Percentiles rank a stretch among this genome's conserved stretches.
These are phyloP conservation scores for Scytalidium lignicola DNA, from an alignment of 2,329 filamentous ascomycete genomes.

Conservation along the genomic window DNA sequence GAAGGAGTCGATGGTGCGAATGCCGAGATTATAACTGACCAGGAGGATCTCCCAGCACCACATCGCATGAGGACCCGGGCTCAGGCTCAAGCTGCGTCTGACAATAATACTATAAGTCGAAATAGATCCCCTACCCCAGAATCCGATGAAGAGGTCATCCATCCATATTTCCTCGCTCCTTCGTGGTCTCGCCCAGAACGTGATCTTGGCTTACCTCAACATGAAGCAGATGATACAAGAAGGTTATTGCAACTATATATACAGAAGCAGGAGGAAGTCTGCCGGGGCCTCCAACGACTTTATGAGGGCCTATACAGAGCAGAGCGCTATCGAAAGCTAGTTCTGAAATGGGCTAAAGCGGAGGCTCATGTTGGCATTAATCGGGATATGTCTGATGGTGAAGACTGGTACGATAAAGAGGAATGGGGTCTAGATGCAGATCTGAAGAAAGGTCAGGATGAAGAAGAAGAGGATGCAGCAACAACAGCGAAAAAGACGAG, in stretches of 20 bases:
- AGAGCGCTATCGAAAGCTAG: constrained; percentile 64
- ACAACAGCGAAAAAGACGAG: constrained; percentile 45
- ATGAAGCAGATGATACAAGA: constrained; percentile 74
- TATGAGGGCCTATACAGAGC: constrained; percentile 68
- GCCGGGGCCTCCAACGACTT: constrained; percentile 62
- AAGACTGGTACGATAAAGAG: constrained; percentile 83
- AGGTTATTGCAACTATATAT: constrained; percentile 70
- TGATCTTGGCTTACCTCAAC: constrained; percentile 64
- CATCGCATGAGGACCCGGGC: constrained; percentile 52
- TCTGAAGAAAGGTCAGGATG: constrained; percentile 75
- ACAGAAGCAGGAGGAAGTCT: constrained; percentile 82
- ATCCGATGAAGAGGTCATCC: constrained; percentile 50
- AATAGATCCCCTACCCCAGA: constrained; percentile 35
- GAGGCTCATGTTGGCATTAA: constrained; percentile 65
- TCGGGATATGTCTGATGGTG: constrained; percentile 74
- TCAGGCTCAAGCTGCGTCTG: constrained; percentile 40
- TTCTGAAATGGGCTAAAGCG: constrained; percentile 71
- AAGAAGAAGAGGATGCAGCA: constrained; percentile 69
- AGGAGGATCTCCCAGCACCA: constrained; percentile 36
- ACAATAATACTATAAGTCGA: constrained; percentile 27
- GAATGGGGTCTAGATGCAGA: constrained; percentile 72
- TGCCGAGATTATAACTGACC: constrained; percentile 18
- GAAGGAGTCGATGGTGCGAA: constrained; percentile 1
- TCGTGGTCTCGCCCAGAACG: constrained; percentile 57
- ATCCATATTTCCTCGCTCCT: constrained; percentile 70